Conservation (phyloP, 2,329 filamentous ascomycete species). For the Emergomyces pasteurianus region DNA sequence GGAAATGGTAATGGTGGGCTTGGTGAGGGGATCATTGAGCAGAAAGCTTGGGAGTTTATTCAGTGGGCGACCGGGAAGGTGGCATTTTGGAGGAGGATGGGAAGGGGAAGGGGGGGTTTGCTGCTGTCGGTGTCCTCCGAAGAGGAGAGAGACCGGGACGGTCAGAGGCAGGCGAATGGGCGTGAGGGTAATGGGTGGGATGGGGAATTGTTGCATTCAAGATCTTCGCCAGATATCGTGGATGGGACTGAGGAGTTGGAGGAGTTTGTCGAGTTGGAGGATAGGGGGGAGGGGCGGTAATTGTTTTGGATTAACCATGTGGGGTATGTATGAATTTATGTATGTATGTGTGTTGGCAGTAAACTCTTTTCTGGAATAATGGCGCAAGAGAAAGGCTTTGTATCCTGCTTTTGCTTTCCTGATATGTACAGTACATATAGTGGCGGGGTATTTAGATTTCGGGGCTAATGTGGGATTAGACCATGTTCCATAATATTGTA, state of each 20-base stretch:
- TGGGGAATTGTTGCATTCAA: slow-evolving; percentile 17
- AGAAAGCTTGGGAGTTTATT: slow-evolving; percentile 27
- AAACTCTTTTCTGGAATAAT: neutral
- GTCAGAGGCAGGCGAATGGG: slow-evolving; percentile 14
- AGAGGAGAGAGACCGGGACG: neutral
- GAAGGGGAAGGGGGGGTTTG: neutral
- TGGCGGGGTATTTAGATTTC: neutral
- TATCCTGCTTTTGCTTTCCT: neutral
- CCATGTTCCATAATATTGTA: neutral
- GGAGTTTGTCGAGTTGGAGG: slow-evolving; percentile 35
- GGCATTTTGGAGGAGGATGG: slow-evolving; percentile 7
- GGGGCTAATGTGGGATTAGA: neutral
- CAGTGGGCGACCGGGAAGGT: slow-evolving; percentile 19
- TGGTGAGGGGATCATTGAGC: slow-evolving; percentile 18
- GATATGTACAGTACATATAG: neutral
- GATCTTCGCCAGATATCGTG: slow-evolving; percentile 30
- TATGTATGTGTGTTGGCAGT: neutral
- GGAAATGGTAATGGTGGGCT: slow-evolving; percentile 8
- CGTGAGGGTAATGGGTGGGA: slow-evolving; percentile 26
- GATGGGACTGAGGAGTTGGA: slow-evolving; percentile 43
- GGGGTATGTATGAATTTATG: neutral
- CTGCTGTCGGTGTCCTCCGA: neutral
- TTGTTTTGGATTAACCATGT: slow-evolving; percentile 2
- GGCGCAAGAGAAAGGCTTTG: neutral
- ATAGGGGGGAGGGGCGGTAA: slow-evolving; percentile 13